These are phyloP conservation scores for Botrytis squamosa DNA, from an alignment of 2,329 filamentous ascomycete genomes.

Conservation along the genomic window DNA sequence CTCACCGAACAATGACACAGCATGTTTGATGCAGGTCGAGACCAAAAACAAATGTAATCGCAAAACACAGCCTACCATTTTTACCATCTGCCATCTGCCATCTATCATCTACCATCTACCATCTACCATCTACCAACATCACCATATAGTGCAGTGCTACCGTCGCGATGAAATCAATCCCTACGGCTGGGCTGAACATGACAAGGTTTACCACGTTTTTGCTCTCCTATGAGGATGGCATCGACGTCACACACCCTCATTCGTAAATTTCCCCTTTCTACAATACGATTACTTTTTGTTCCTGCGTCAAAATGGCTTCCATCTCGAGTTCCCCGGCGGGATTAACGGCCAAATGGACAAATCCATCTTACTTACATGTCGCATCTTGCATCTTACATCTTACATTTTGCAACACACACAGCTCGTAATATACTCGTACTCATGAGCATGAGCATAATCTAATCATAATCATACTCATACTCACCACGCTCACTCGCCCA, in stretches of 20 bases:
- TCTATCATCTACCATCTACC: neutral
- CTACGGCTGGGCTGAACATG: neutral
- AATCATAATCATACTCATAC: too few relatives aligned
- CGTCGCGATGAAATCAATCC: neutral
- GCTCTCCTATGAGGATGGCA: neutral
- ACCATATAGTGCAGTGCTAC: conserved; percentile 3
- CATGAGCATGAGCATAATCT: neutral
- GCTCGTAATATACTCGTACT: too few relatives aligned
- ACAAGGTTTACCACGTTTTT: conserved; percentile 18
- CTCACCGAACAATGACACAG: conserved; percentile 14
- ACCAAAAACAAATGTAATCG: neutral
- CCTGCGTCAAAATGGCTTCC: neutral
- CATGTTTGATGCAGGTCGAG: neutral
- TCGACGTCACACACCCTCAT: conserved; percentile 12
- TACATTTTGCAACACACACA: neutral
- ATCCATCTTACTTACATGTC: neutral
- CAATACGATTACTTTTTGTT: neutral
- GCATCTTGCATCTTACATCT: neutral
- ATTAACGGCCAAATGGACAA: conserved; percentile 3
- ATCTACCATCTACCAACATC: neutral
- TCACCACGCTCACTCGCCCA: neutral
- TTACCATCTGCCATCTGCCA: too few relatives aligned
- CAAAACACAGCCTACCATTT: conserved; percentile 10
- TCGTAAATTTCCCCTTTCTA: neutral
- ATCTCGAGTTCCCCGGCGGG: neutral